Evolutionary conservation across 192 early-diverging fungal genomes (phyloP).

Genomic region (Pilaira anomala): DNA sequence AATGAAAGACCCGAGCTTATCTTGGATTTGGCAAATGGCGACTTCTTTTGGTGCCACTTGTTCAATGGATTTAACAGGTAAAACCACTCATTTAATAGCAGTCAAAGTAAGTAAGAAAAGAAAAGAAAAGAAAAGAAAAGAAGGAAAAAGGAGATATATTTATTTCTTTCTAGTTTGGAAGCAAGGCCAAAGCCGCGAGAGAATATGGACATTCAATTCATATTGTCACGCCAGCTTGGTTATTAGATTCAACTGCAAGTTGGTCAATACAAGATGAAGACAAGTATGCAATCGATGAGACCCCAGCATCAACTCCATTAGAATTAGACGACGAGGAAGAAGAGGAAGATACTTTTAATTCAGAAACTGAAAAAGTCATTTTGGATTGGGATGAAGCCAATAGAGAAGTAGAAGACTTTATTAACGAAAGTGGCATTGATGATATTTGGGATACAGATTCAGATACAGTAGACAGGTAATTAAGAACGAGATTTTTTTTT

Average conservation of each 20-base stretch:
- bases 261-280: conserved; percentile 74
- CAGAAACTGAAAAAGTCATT: conserved; percentile 29
- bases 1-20: conserved; percentile 52
- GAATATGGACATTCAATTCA: conserved; percentile 37
- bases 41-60: conserved; percentile 80
- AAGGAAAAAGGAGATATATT: conserved; percentile 7
- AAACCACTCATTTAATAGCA: conserved; percentile 88
- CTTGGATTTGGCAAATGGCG: conserved; percentile 83
- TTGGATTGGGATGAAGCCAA: conserved; percentile 44
- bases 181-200: conserved; percentile 73
- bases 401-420: conserved; percentile 29
- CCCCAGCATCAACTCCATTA: conserved; percentile 12
- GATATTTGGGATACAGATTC: conserved; percentile 33
- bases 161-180: conserved; percentile 49
- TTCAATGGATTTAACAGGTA: conserved; percentile 50
- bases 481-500: neutral
- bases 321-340: conserved; percentile 31
- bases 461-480: conserved; percentile 29
- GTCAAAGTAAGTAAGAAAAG: conserved; percentile 55
- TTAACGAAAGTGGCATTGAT: conserved; percentile 36
- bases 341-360: conserved; percentile 32
- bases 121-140: neutral
- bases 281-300: conserved; percentile 48
- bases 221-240: conserved; percentile 61
- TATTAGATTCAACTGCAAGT: conserved; percentile 65